Percentiles rank a stretch among this genome's conserved stretches.
These are phyloP conservation scores for Nicotiana obtusifolia DNA, from an alignment of 257 asterid genomes.

Conservation along the genomic window DNA sequence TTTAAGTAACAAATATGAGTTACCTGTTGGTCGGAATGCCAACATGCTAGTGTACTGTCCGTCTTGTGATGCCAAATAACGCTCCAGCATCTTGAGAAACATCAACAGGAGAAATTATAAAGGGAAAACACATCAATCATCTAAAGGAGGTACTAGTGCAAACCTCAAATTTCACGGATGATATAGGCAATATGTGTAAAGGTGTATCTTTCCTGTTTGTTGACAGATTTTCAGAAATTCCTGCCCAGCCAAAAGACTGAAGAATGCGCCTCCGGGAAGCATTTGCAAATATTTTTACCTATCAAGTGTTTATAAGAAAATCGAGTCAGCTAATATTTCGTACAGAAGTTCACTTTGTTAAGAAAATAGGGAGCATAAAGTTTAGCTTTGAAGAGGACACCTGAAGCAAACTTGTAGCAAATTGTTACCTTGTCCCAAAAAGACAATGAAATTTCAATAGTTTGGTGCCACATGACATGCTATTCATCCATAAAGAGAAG, in stretches of 20 bases:
- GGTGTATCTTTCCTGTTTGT: conserved; percentile 23
- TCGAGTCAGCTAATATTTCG: neutral
- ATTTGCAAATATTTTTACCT: conserved; percentile 26
- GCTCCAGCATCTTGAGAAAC: conserved; percentile 17
- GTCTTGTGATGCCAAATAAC: conserved; percentile 10
- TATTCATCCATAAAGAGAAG: conserved; percentile 10
- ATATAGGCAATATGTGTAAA: conserved; percentile 25
- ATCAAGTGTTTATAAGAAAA: neutral
- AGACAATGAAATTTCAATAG: conserved; percentile 3
- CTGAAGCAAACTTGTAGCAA: neutral
- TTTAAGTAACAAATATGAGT: neutral
- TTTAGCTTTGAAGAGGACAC: neutral
- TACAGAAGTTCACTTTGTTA: neutral
- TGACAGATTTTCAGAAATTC: conserved; percentile 23
- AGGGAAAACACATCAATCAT: neutral
- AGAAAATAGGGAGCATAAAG: neutral
- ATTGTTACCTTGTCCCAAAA: neutral
- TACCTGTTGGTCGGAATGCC: conserved; percentile 32
- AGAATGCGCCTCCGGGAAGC: conserved; percentile 26
- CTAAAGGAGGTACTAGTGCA: conserved; percentile 1
- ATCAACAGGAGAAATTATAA: neutral
- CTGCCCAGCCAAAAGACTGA: conserved; percentile 26
- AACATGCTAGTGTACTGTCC: conserved; percentile 17
- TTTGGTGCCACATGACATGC: neutral
- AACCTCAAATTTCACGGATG: conserved; percentile 28